These are phyloP conservation scores for Solanum ossicruentum DNA, from an alignment of 257 asterid genomes.

Conservation along the genomic window DNA sequence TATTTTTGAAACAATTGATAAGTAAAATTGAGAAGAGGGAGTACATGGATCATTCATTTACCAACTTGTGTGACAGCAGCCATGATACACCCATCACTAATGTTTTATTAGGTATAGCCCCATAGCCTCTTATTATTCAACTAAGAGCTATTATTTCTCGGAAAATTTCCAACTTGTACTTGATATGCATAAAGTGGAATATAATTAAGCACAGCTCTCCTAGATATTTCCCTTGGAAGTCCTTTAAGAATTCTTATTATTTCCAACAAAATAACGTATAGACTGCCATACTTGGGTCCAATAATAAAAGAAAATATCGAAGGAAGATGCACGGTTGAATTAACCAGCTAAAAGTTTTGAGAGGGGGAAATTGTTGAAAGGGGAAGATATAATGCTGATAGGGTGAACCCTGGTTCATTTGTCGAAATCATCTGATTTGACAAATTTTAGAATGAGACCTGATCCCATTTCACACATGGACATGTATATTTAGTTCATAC, in stretches of 20 bases:
- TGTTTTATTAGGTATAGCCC: not conserved
- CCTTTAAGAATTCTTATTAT: not conserved
- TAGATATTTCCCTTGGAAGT: not conserved
- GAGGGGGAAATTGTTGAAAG: no score
- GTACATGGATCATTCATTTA: slow-evolving; percentile 15
- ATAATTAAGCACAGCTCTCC: not conserved
- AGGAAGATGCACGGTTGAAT: not conserved
- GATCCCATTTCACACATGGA: no score
- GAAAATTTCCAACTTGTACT: not conserved
- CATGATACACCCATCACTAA: not conserved
- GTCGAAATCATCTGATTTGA: no score
- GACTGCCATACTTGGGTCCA: not conserved
- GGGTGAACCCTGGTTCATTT: no score
- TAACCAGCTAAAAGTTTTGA: no score
- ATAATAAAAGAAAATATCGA: not conserved
- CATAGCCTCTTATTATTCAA: not conserved
- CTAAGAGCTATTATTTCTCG: not conserved
- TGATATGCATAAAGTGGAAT: not conserved
- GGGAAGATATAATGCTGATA: no score
- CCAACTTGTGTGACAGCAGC: slow-evolving; percentile 14
- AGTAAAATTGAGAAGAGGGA: no score
- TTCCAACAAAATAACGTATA: not conserved
- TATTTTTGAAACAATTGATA: no score
- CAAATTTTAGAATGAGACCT: no score
- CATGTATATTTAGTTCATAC: no score